phyloP scores from a whole-genome alignment of 257 asterid species.

The Salvia miltiorrhiza region DNA sequence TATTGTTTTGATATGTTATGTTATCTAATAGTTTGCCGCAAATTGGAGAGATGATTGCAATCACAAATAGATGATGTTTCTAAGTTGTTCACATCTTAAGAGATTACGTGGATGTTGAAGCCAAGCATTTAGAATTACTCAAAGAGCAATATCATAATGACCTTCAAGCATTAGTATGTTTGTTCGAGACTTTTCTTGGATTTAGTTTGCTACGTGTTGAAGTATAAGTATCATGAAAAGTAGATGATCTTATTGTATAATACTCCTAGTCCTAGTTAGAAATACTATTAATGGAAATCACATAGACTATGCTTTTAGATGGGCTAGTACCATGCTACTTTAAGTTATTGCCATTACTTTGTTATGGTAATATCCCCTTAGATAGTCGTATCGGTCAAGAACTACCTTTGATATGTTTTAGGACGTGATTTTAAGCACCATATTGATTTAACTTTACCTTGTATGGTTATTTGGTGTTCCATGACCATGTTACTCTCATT shows the following conservation, averaged over 20 bases:
- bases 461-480: background rate
- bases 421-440: background rate
- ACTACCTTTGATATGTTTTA: background rate
- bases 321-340: background rate
- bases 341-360: background rate
- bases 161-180: background rate
- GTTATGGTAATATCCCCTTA: background rate
- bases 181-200: background rate
- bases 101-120: background rate
- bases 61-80: background rate
- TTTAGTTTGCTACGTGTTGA: background rate
- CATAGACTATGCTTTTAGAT: background rate
- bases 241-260: background rate
- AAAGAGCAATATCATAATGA: background rate
- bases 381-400: background rate
- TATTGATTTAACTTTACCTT: background rate
- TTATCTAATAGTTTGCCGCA: background rate
- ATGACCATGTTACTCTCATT: background rate
- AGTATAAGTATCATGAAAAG: background rate
- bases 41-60: constrained; percentile 8
- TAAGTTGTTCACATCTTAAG: background rate
- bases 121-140: background rate
- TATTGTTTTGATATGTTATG: constrained; percentile 23
- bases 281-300: background rate
- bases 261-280: background rate